Evolutionary conservation across 495 filamentous ascomycete species (phyloP), one percentile per base, ranked within the genome.

Genomic region (Penicillium pulvis): DNA sequence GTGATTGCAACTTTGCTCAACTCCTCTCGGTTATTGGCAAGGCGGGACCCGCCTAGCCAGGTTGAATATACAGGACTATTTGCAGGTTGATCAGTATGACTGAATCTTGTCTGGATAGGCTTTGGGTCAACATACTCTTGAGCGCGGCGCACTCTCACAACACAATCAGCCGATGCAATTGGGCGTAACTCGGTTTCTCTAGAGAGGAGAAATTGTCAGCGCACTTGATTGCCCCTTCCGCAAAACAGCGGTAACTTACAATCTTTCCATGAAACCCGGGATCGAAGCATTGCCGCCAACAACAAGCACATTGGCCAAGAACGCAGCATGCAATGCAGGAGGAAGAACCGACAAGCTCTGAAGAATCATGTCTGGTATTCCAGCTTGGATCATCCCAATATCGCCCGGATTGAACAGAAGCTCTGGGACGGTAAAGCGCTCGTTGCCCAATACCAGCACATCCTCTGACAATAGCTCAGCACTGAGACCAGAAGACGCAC

Each of bases 361-460:
- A 74, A 97, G 78, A 42, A 96, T 86, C 42, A 87, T 80, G 54
- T 91, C 89, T 2, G 89, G 85, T 3, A 98, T 77, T 2, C 94
- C 94, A 4, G 89, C 89, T 63, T 96, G 90, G 46, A 85, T 85
- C 77, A 97, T 81, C 0, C 93, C 94, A 51, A 99, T 87, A 71
- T 98, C 92, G 2, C 79, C 79, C 0, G 94, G 93, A 24, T 81
- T 87, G 69, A 98, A 98, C 17, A 98, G 78, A 23, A 97, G 79
- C 71, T 99, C 94, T 2, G 94, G 93, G 0, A 96, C 90, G 16
- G 84, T 79, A 67, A 99, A 99, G 44, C 94, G 83, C 71, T 99
- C 94, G 67, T 96, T 97, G 3, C 90, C 86, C 20, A 98, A 75
- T 0, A 93, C 91, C 63, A 98, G 71, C 23, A 91, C 83, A 64